A percentile compares a stretch with the other conserved stretches of the same genome.
phyloP scores from a whole-genome alignment of 1,284 basidiomycete species.

The Cutaneotrichosporon mucoides region DNA sequence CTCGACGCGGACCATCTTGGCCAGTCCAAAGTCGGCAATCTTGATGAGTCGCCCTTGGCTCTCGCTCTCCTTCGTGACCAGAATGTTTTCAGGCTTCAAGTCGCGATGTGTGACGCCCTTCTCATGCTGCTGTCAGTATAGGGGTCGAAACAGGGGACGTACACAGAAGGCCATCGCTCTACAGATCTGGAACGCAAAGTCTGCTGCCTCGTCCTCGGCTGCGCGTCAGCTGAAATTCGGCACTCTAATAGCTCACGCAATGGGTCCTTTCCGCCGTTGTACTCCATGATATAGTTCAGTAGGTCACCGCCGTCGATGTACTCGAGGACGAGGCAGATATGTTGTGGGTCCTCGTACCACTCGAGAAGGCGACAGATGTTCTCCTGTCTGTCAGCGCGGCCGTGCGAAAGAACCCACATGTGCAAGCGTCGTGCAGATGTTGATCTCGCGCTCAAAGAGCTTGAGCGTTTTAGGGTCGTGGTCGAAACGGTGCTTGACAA shows the following conservation, averaged over 20 bases:
- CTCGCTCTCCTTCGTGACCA: conserved; percentile 36
- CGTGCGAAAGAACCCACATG: conserved; percentile 53
- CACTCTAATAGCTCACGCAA: conserved; percentile 54
- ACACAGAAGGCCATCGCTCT: conserved; percentile 49
- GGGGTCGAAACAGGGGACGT: conserved; percentile 3
- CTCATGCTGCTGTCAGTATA: conserved; percentile 34
- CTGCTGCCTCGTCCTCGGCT: conserved; percentile 45
- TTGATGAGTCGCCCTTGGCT: conserved; percentile 34
- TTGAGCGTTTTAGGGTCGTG: conserved; percentile 51
- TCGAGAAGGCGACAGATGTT: conserved; percentile 80
- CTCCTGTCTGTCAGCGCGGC: conserved; percentile 43
- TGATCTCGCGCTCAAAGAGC: conserved; percentile 69
- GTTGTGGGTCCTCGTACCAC: conserved; percentile 63
- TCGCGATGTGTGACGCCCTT: conserved; percentile 72
- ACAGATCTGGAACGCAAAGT: conserved; percentile 46
- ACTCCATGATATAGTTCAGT: conserved; percentile 68
- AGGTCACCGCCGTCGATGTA: conserved; percentile 81
- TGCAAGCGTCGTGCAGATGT: conserved; percentile 66
- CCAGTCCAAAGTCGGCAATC: conserved; percentile 88
- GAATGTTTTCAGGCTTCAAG: conserved; percentile 69
- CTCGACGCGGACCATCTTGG: conserved; percentile 60
- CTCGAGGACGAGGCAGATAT: conserved; percentile 57
- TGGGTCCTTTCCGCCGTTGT: conserved; percentile 34
- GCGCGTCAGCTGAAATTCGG: neutral
- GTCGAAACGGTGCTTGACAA: conserved; percentile 49